phyloP scores from a whole-genome alignment of 140 eudicot species.

The Cichorium intybus region DNA sequence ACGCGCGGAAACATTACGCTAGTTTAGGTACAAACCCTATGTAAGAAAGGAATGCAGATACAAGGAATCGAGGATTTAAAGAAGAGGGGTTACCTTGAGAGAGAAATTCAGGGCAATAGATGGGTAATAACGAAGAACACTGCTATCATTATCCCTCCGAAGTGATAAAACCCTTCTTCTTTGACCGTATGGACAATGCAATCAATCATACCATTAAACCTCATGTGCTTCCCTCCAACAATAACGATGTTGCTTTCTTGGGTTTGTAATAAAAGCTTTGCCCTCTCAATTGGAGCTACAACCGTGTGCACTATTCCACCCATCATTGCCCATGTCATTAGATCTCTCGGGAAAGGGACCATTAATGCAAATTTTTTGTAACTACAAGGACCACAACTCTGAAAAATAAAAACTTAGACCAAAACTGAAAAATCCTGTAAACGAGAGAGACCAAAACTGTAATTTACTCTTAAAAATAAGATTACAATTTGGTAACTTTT shows the following conservation, averaged over 20 bases:
- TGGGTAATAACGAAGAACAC: slow-evolving; percentile 89
- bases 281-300: slow-evolving; percentile 89
- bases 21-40: slow-evolving; percentile 8
- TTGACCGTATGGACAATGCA: slow-evolving; percentile 68
- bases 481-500: too few relatives aligned
- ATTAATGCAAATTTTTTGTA: too few relatives aligned
- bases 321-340: slow-evolving; percentile 82
- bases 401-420: too few relatives aligned
- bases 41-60: slow-evolving; percentile 1
- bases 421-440: too few relatives aligned
- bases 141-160: slow-evolving; percentile 97
- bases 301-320: slow-evolving; percentile 91
- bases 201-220: slow-evolving; percentile 90
- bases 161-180: slow-evolving; percentile 80
- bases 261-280: slow-evolving; percentile 80
- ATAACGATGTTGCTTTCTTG: slow-evolving; percentile 88
- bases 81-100: slow-evolving; percentile 58
- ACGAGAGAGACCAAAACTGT: too few relatives aligned
- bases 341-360: slow-evolving; percentile 81
- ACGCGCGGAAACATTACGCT: too few relatives aligned
- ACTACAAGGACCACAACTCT: too few relatives aligned
- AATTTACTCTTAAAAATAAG: too few relatives aligned
- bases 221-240: slow-evolving; percentile 58
- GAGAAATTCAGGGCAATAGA: slow-evolving; percentile 96
- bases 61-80: not conserved